These are phyloP conservation scores for Mycena olivaceomarginata DNA, from an alignment of 768 basidiomycete genomes.

Conservation along the genomic window DNA sequence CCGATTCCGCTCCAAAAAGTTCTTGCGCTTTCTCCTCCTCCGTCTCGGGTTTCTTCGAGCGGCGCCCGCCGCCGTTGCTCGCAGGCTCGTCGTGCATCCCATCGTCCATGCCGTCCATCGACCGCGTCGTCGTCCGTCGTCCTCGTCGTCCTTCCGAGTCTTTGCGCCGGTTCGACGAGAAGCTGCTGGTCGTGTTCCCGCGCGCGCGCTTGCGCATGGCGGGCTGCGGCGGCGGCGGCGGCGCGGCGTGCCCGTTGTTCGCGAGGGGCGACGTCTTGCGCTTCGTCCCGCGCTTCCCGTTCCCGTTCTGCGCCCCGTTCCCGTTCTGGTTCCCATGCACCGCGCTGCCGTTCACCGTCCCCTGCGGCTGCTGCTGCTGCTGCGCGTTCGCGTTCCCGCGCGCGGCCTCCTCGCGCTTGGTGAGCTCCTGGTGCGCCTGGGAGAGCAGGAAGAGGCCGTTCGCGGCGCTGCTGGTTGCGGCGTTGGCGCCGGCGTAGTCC, in stretches of 20 bases:
- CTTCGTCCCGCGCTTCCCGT: constrained; percentile 77
- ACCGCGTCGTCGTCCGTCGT: constrained; percentile 63
- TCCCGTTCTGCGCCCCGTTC: not conserved
- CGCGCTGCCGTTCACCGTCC: constrained; percentile 29
- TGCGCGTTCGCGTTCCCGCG: constrained; percentile 49
- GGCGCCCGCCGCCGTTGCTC: constrained; percentile 48
- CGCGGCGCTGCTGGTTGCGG: constrained; percentile 79
- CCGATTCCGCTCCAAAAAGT: constrained; percentile 97
- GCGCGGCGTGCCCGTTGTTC: constrained; percentile 51
- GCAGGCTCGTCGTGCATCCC: constrained; percentile 41
- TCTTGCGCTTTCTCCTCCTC: constrained; percentile 99
- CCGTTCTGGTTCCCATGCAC: not conserved
- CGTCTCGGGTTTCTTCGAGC: constrained; percentile 90
- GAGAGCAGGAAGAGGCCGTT: constrained; percentile 96
- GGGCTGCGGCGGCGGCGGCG: constrained; percentile 51
- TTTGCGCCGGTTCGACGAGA: constrained; percentile 57
- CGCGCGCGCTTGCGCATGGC: constrained; percentile 64
- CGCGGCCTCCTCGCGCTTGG: constrained; percentile 91
- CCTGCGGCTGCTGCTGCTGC: constrained; percentile 24
- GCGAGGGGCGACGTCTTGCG: constrained; percentile 79
- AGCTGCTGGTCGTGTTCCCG: constrained; percentile 50
- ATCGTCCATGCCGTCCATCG: constrained; percentile 57
- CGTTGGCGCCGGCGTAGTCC: constrained; percentile 64
- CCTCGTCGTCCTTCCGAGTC: constrained; percentile 61
- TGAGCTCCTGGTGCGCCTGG: constrained; percentile 97